Evolutionary conservation across 495 filamentous ascomycete genomes (phyloP), one percentile per base, ranked within the genome.

Genomic region (Endocarpon pusillum): DNA sequence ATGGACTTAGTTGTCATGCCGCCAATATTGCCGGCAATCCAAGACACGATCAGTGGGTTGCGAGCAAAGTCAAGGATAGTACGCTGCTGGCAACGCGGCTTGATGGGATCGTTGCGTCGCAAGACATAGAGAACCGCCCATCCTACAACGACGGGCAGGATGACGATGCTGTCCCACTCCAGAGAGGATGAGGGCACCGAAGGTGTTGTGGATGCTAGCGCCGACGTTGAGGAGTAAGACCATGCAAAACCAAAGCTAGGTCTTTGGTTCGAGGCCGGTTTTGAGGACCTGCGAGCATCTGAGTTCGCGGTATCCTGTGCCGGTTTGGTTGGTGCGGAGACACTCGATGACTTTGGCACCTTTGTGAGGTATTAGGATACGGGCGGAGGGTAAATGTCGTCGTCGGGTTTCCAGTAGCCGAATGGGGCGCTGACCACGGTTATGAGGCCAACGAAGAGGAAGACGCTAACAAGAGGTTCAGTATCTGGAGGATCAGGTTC

Each of bases 321-420:
- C 74, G 1, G 73, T 77, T 38, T 75, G 71, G 42, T 78, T 75
- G 19, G 59, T 60, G 7, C 70, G 62, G 4, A 79, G 64, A 8
- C 74, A 64, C 35, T 74, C 69, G 19, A 76, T 56, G 34, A 70
- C 73, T 42, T 76, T 52, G 9, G 48, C 42, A 39, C 68, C 71
- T 43, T 79, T 72, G 16, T 61, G 55, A 19, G 69, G 63, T 20
- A 36, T 64, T 21, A 78, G 63, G 49, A 77, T 78, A 19, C 66
- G 67, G 4, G 75, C 73, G 1, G 68, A 50, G n/a, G n/a, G 0
- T 50, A 37, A 17, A 66, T 54, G 42, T 64, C 59, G 47, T 62
- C 62, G 44, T 64, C 59, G 20, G 65, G 48, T 17, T 45, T 42
- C 49, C 53, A 54, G 48, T 59, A 66, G 12, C 60, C 43, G 17